Evolutionary conservation across 305 asterid species (phyloP).

Genomic region (Fraxinus albicans): DNA sequence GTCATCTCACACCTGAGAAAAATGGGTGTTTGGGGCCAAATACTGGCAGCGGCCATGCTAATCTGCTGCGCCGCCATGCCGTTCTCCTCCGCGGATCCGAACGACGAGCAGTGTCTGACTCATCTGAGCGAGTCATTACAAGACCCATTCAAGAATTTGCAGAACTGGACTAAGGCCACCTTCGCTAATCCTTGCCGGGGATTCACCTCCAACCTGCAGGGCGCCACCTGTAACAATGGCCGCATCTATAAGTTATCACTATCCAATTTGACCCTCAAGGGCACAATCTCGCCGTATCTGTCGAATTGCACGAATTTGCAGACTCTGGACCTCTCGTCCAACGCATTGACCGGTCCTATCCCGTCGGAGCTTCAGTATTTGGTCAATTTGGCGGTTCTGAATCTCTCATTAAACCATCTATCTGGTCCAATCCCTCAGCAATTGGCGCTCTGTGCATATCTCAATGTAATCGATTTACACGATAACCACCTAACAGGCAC

Average conservation of each 20-base stretch:
- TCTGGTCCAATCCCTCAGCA: slow-evolving; percentile 71
- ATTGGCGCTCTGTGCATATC: slow-evolving; percentile 73
- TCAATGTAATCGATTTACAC: slow-evolving; percentile 92
- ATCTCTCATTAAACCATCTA: slow-evolving; percentile 69
- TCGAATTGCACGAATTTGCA: slow-evolving; percentile 92
- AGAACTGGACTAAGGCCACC: slow-evolving; percentile 68
- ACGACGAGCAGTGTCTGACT: slow-evolving; percentile 74
- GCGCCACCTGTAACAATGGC: slow-evolving; percentile 96
- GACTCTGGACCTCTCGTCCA: slow-evolving; percentile 86
- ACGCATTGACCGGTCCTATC: slow-evolving; percentile 65
- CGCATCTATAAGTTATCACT: slow-evolving; percentile 83
- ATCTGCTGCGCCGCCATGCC: slow-evolving; percentile 27
- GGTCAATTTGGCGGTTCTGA: slow-evolving; percentile 86
- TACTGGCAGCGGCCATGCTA: slow-evolving; percentile 35
- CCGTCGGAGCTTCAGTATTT: slow-evolving; percentile 68
- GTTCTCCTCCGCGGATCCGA: slow-evolving; percentile 65
- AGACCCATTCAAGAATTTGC: slow-evolving; percentile 61
- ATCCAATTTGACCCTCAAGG: slow-evolving; percentile 57
- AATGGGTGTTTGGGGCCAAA: slow-evolving; percentile 40
- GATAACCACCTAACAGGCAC: slow-evolving; percentile 60
- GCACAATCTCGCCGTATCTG: slow-evolving; percentile 81
- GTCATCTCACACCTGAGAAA: not conserved
- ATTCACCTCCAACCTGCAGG: slow-evolving; percentile 65
- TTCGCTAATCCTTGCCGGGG: slow-evolving; percentile 81
- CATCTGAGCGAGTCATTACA: slow-evolving; percentile 57